Evolutionary conservation across 208 protist species (phyloP).

Genomic region (Polymyxa betae): DNA sequence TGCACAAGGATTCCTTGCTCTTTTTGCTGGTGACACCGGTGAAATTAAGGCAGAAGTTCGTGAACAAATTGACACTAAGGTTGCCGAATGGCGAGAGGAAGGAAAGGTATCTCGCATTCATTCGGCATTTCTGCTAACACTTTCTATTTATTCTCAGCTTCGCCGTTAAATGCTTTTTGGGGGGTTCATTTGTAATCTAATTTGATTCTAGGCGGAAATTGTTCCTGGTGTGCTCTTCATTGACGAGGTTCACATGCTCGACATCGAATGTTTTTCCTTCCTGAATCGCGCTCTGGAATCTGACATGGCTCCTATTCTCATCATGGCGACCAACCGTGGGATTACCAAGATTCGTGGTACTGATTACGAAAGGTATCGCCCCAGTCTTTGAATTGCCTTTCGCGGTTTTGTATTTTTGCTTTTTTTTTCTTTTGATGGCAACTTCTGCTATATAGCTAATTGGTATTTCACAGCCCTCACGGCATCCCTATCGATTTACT

Average conservation of each 20-base stretch:
- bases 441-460: conserved; percentile 89
- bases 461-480: conserved; percentile 93
- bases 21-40: conserved; percentile 96
- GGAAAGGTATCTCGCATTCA: too few species aligned
- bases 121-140: conserved; percentile 1
- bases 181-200: conserved; percentile 99
- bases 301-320: conserved; percentile 97
- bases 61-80: conserved; percentile 99
- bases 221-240: conserved; percentile 99
- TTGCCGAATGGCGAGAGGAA: conserved; percentile 99
- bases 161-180: background rate
- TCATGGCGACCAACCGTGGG: conserved; percentile 99
- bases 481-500: conserved; percentile 99
- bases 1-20: conserved; percentile 92
- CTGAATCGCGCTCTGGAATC: conserved; percentile 99
- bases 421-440: conserved; percentile 50
- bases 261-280: conserved; percentile 99
- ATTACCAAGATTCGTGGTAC: conserved; percentile 78
- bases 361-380: conserved; percentile 18
- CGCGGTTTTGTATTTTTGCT: background rate
- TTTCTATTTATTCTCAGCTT: conserved; percentile 52
- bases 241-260: conserved; percentile 99
- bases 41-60: conserved; percentile 98
- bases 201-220: conserved; percentile 98
- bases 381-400: conserved; percentile 43